Evolutionary conservation across 441 rosid genomes (phyloP), one percentile per base, ranked within the genome.

Genomic region (Populus hybrid): DNA sequence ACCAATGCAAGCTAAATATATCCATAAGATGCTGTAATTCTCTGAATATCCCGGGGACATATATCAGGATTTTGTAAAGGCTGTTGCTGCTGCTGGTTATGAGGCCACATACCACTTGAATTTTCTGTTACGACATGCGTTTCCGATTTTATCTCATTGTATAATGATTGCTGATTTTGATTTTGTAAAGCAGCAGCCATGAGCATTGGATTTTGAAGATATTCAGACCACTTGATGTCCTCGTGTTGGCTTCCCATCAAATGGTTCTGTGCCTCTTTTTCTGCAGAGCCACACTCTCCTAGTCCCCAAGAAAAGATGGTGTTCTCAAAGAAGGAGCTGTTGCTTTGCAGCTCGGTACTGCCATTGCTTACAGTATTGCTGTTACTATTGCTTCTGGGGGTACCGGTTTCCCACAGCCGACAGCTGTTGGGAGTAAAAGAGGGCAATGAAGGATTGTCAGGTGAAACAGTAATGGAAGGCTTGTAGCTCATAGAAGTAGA

Each of bases 91-190:
- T 82, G 89, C 30, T 82, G 87, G 23, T 68, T 79, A 50, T 86
- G 87, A 74, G 82, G 75, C 92, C 92, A 89, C 75, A 83, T 66
- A 36, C 70, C 74, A 76, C 72, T 79, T 18, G 87, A 74, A 75
- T 61, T 85, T 40, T 77, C 84, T 0, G 82, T 71, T 68, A 88
- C 70, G 80, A 86, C 81, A 67, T 77, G 83, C 32, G 91, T 32
- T 82, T 91, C 94, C 40, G 90, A 81, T 86, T 88, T 91, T 50
- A 88, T 87, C 57, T 86, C 91, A 70, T 78, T 84, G 84, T 80
- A 84, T 12, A 85, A 72, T 4, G 91, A 83, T 64, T 81, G 89
- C 35, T 83, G 87, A 68, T 77, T 85, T 68, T 83, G 91, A 63
- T 83, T 85, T 73, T 86, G 92, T 24, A 85, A 74, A 46, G 88